Percentiles rank a stretch among this genome's conserved stretches.
Conservation (phyloP, 1,284 basidiomycete genomes). For the Thecaphora thlaspeos region DNA sequence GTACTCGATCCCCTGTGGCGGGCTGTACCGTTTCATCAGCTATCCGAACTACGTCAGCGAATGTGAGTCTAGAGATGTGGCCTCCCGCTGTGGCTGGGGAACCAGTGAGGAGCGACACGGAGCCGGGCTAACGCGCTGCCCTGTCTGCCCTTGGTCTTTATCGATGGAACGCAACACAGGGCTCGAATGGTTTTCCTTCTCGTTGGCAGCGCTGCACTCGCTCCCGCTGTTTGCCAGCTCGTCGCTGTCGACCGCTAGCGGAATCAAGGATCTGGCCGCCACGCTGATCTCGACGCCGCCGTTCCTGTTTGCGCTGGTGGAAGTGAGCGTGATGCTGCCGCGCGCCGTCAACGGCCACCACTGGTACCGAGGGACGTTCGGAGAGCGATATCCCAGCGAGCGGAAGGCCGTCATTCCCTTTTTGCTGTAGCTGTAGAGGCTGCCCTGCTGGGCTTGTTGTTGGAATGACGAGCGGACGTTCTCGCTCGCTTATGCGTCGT, state of each 20-base stretch:
- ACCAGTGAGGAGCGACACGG: no score
- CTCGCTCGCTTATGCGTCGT: no score
- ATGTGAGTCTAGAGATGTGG: conserved; percentile 60
- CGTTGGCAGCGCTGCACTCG: conserved; percentile 41
- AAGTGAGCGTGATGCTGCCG: conserved; percentile 73
- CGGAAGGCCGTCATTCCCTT: conserved; percentile 70
- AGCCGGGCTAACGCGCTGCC: no score
- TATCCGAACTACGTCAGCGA: conserved; percentile 91
- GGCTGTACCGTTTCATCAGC: conserved; percentile 75
- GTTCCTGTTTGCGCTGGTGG: conserved; percentile 67
- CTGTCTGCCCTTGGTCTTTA: no score
- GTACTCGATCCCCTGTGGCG: conserved; percentile 80
- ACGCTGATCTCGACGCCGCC: conserved; percentile 44
- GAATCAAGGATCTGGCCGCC: conserved; percentile 13
- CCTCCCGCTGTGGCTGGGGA: neutral
- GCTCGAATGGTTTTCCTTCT: conserved; percentile 55
- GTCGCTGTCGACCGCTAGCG: conserved; percentile 1
- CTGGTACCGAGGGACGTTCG: conserved; percentile 76
- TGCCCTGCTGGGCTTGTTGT: neutral
- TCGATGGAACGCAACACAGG: no score
- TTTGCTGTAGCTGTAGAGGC: conserved; percentile 64
- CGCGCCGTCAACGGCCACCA: conserved; percentile 74
- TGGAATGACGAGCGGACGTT: no score
- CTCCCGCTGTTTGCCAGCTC: conserved; percentile 30
- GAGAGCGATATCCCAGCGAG: conserved; percentile 66